Conservation (phyloP, 306 rosid genomes). For the Carpinus viminea region DNA sequence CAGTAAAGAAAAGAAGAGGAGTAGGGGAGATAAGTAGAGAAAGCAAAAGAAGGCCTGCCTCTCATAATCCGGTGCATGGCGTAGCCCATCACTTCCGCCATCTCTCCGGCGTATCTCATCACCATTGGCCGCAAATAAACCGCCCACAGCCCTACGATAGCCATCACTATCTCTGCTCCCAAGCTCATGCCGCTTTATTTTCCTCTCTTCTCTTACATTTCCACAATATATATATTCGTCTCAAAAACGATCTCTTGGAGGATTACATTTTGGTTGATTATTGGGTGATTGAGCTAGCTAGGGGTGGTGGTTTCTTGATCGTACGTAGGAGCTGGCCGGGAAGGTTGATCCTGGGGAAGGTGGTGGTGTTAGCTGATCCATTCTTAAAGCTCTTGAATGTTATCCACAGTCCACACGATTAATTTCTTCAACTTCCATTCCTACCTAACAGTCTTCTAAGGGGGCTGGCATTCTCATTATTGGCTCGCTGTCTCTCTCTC, state of each 20-base stretch:
- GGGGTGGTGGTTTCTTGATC: not conserved
- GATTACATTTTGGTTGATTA: not conserved
- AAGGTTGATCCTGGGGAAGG: too few species aligned
- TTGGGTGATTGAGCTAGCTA: not conserved
- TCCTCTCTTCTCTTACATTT: too few species aligned
- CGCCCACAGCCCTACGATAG: slow-evolving; percentile 44
- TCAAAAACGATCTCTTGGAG: not conserved
- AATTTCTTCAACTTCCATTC: not conserved
- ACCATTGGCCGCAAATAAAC: slow-evolving; percentile 38
- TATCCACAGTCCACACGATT: too few species aligned
- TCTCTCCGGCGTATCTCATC: slow-evolving; percentile 31
- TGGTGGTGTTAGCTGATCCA: too few species aligned
- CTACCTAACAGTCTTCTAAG: not conserved
- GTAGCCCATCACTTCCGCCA: slow-evolving; percentile 19
- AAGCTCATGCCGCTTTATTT: slow-evolving; percentile 28
- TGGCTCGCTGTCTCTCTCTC: too few species aligned
- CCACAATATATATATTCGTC: too few species aligned
- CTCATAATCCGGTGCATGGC: slow-evolving; percentile 14
- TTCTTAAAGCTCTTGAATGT: too few species aligned
- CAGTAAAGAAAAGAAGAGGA: slow-evolving; percentile 1
- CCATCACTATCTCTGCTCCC: slow-evolving; percentile 31
- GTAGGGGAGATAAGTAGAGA: slow-evolving; percentile 22
- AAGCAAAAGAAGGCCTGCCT: slow-evolving; percentile 20
- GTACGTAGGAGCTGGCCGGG: too few species aligned
- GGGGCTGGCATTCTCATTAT: not conserved